Conservation (phyloP, 1,284 basidiomycete species). For the Ustilago sp. region DNA sequence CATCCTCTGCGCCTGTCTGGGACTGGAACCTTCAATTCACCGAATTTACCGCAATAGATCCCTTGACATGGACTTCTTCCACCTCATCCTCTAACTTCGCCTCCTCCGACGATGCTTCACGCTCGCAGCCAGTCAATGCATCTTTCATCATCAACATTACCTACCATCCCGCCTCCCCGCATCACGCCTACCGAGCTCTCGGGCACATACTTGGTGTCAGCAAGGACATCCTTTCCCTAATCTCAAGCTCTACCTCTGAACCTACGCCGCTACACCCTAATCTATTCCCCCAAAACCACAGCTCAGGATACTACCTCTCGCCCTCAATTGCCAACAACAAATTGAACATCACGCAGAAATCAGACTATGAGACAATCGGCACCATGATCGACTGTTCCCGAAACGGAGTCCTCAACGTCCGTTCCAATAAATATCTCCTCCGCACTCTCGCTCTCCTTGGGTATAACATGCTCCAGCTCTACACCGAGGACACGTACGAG, state of each 20-base stretch:
- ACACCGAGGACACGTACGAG: slow-evolving; percentile 69
- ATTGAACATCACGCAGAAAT: slow-evolving; percentile 37
- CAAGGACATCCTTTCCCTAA: slow-evolving; percentile 26
- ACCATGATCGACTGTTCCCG: slow-evolving; percentile 71
- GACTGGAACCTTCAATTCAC: slow-evolving; percentile 38
- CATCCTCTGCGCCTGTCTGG: slow-evolving; percentile 18
- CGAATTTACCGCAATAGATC: not conserved
- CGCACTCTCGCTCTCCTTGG: slow-evolving; percentile 68
- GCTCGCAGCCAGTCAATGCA: not conserved
- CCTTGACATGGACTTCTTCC: slow-evolving; percentile 24
- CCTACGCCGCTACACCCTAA: slow-evolving; percentile 17
- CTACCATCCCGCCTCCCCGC: slow-evolving; percentile 30
- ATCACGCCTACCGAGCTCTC: slow-evolving; percentile 50
- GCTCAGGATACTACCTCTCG: slow-evolving; percentile 18
- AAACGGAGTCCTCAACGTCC: slow-evolving; percentile 69
- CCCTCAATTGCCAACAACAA: slow-evolving; percentile 17
- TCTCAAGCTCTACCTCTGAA: not conserved
- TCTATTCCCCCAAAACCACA: slow-evolving; percentile 18
- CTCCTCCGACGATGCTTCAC: not conserved
- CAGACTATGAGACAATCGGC: slow-evolving; percentile 61
- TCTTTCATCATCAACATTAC: slow-evolving; percentile 19
- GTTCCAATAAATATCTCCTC: slow-evolving; percentile 61
- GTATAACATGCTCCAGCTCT: slow-evolving; percentile 68
- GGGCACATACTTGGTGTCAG: slow-evolving; percentile 52
- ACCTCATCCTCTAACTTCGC: slow-evolving; percentile 38